Conservation (phyloP, 2,329 filamentous ascomycete genomes). For the Fusarium musae region DNA sequence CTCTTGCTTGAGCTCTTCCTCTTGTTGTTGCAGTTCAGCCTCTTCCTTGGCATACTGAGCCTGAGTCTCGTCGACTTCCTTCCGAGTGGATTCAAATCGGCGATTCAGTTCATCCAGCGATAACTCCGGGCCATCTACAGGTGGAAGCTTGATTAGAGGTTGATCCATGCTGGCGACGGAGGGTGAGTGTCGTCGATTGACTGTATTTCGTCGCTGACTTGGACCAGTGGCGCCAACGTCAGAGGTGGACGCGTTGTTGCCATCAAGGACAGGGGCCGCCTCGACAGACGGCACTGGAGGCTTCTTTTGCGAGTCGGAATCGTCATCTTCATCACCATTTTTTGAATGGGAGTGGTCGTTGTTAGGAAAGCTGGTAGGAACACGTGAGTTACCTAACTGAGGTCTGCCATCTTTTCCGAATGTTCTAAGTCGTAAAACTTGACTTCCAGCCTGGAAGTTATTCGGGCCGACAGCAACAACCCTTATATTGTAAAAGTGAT, state of each 20-base stretch:
- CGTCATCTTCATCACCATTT: conserved; percentile 57
- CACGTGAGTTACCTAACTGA: conserved; percentile 65
- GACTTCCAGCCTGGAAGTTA: conserved; percentile 91
- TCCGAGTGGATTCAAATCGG: conserved; percentile 80
- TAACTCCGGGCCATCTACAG: conserved; percentile 67
- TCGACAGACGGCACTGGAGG: conserved; percentile 68
- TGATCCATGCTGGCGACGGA: conserved; percentile 69
- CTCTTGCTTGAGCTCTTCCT: conserved; percentile 78
- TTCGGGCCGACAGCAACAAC: conserved; percentile 91
- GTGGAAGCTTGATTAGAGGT: conserved; percentile 56
- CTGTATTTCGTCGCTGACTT: conserved; percentile 61
- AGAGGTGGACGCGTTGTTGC: conserved; percentile 68
- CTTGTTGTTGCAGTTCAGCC: conserved; percentile 72
- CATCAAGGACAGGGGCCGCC: conserved; percentile 69
- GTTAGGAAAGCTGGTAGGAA: conserved; percentile 66
- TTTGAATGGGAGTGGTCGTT: conserved; percentile 59
- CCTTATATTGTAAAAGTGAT: conserved; percentile 91
- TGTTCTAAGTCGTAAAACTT: conserved; percentile 85
- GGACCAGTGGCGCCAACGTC: conserved; percentile 66
- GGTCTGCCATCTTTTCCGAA: conserved; percentile 72
- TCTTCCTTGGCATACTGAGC: conserved; percentile 77
- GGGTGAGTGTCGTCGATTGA: conserved; percentile 81
- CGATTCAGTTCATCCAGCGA: conserved; percentile 83
- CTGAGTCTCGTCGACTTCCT: conserved; percentile 84
- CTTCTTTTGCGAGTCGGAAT: conserved; percentile 58